Evolutionary conservation across 176 grass and related monocot species (phyloP).

Genomic region (Eleusine coracana): DNA sequence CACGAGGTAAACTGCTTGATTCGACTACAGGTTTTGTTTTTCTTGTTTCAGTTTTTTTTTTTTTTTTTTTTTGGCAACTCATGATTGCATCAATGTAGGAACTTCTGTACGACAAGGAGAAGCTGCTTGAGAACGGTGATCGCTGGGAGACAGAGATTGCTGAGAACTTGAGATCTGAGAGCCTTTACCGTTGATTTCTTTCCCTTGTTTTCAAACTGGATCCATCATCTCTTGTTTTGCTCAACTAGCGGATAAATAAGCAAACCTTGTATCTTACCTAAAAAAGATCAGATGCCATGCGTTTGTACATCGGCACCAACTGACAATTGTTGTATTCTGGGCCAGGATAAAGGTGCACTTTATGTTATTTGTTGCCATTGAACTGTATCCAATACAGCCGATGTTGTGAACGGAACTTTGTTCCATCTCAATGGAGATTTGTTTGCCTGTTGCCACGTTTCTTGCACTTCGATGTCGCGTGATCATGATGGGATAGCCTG

Average conservation of each 20-base stretch:
- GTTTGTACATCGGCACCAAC: slow-evolving; percentile 15
- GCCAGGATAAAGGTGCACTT: slow-evolving; percentile 8
- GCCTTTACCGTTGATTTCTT: slow-evolving; percentile 77
- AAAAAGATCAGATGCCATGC: slow-evolving; percentile 13
- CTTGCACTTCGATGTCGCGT: not conserved
- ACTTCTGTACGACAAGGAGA: slow-evolving; percentile 98
- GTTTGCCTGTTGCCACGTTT: not conserved
- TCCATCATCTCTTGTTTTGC: not conserved
- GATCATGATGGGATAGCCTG: not conserved
- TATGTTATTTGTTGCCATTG: slow-evolving; percentile 12
- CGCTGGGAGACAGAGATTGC: slow-evolving; percentile 98
- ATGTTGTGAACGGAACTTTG: not conserved
- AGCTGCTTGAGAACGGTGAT: slow-evolving; percentile 91
- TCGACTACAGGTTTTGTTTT: not conserved
- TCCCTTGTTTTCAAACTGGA: not conserved
- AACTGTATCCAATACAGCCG: not conserved
- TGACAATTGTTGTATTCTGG: slow-evolving; percentile 28
- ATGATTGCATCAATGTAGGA: slow-evolving; percentile 48
- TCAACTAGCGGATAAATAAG: slow-evolving; percentile 52
- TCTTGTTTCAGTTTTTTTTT: not conserved
- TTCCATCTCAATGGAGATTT: not conserved
- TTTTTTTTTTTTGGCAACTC: not conserved
- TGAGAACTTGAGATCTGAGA: slow-evolving; percentile 85
- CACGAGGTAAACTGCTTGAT: slow-evolving; percentile 65
- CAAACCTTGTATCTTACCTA: slow-evolving; percentile 33